Conservation (phyloP, 2,329 filamentous ascomycete genomes). For the Neofusicoccum parvum region DNA sequence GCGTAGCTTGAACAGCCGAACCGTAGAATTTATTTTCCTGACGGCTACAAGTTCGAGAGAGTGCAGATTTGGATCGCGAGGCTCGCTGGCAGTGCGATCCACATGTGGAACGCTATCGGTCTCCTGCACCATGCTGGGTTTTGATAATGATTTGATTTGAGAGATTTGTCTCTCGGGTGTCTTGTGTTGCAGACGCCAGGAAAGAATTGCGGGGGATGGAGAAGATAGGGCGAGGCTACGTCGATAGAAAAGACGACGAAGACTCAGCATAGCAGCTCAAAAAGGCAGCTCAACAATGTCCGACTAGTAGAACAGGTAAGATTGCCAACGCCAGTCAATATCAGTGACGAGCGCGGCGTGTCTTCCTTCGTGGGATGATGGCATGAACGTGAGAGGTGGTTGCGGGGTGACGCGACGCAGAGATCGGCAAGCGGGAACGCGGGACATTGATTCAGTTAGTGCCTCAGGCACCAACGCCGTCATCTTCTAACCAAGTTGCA, state of each 20-base stretch:
- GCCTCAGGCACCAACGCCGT: not conserved
- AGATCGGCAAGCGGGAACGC: not conserved
- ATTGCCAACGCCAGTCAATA: not conserved
- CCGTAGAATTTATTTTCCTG: conserved; percentile 64
- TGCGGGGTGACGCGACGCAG: not conserved
- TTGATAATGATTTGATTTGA: not conserved
- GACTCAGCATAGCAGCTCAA: not conserved
- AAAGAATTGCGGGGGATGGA: not conserved
- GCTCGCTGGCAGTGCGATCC: conserved; percentile 73
- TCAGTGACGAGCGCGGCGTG: not conserved
- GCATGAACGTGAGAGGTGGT: not conserved
- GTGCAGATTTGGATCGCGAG: conserved; percentile 67
- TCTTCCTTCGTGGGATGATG: not conserved
- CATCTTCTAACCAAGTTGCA: no score
- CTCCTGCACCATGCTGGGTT: not conserved
- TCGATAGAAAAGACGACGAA: not conserved
- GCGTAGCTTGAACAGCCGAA: conserved; percentile 69
- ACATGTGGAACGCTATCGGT: conserved; percentile 54
- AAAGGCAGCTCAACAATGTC: not conserved
- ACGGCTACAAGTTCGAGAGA: conserved; percentile 64
- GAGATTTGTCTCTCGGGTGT: no score
- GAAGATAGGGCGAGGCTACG: not conserved
- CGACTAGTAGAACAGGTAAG: not conserved
- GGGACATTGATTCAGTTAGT: not conserved
- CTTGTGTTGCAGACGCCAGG: not conserved